A percentile compares a stretch with the other conserved stretches of the same genome.
Evolutionary conservation across 148 eudicot genomes (phyloP).

Genomic region (Talinum fruticosum): DNA sequence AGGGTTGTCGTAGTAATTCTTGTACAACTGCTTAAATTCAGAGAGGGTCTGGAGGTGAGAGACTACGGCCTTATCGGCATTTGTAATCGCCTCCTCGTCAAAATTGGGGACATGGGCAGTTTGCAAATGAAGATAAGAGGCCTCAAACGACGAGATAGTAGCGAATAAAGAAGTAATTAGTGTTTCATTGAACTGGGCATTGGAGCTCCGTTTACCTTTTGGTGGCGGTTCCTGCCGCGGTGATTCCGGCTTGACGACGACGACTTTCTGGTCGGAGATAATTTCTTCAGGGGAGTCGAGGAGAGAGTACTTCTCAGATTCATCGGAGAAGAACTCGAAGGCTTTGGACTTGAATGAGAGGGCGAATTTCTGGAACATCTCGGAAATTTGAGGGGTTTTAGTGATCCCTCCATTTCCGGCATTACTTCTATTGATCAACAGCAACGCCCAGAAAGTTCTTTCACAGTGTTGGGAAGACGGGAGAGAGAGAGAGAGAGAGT

Average conservation of each 20-base stretch:
- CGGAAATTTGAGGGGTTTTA: conserved; percentile 77
- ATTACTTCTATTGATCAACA: conserved; percentile 6
- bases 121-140: conserved; percentile 78
- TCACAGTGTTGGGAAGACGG: no score
- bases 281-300: conserved; percentile 52
- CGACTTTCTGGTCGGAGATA: conserved; percentile 52
- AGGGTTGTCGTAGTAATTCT: conserved; percentile 35
- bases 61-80: conserved; percentile 59
- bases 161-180: conserved; percentile 69
- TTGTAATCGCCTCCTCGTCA: conserved; percentile 45
- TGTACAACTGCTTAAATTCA: conserved; percentile 55
- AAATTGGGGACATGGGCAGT: conserved; percentile 66
- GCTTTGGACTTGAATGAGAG: conserved; percentile 84
- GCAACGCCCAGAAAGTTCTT: conserved; percentile 19
- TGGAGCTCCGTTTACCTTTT: conserved; percentile 29
- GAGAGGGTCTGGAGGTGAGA: conserved; percentile 61
- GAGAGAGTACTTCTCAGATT: conserved; percentile 40
- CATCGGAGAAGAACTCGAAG: conserved; percentile 71
- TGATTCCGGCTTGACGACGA: conserved; percentile 54
- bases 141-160: conserved; percentile 72
- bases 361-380: conserved; percentile 85
- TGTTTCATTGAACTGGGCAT: conserved; percentile 44
- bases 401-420: conserved; percentile 50
- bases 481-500: no score
- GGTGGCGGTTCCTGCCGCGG: conserved; percentile 10